Evolutionary conservation across 1,284 basidiomycete species (phyloP).

Genomic region (Stygiomarasmius scandens): DNA sequence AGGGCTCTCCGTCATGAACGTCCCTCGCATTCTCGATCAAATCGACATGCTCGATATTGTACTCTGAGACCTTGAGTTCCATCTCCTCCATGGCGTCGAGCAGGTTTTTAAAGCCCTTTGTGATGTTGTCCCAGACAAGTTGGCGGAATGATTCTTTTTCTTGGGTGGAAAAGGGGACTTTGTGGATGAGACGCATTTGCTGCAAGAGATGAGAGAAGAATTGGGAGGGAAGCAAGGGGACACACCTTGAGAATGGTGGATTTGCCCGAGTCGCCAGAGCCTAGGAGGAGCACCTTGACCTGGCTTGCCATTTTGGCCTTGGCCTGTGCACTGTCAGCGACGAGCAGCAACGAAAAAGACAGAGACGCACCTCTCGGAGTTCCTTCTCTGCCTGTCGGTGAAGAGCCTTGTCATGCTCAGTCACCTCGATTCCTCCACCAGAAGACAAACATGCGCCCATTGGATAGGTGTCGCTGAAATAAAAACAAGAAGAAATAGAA

Average conservation of each 20-base stretch:
- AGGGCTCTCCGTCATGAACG: slow-evolving; percentile 79
- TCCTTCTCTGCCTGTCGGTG: slow-evolving; percentile 48
- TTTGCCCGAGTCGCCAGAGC: slow-evolving; percentile 94
- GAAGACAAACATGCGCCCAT: slow-evolving; percentile 84
- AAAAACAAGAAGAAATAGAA: no score
- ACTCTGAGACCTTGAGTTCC: slow-evolving; percentile 69
- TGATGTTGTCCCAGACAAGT: slow-evolving; percentile 90
- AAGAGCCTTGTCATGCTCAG: slow-evolving; percentile 60
- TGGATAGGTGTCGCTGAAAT: no score
- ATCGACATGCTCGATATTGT: slow-evolving; percentile 58
- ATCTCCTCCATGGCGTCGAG: slow-evolving; percentile 91
- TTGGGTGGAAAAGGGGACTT: slow-evolving; percentile 71
- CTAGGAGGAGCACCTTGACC: slow-evolving; percentile 89
- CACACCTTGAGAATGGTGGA: slow-evolving; percentile 86
- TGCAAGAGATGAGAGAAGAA: slow-evolving; percentile 26
- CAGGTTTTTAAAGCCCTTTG: slow-evolving; percentile 80
- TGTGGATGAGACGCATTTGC: slow-evolving; percentile 91
- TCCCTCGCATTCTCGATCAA: slow-evolving; percentile 71
- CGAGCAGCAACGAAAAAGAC: not conserved
- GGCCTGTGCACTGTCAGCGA: slow-evolving; percentile 44
- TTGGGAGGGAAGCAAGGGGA: slow-evolving; percentile 17
- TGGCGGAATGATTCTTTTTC: slow-evolving; percentile 85
- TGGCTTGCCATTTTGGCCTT: slow-evolving; percentile 69
- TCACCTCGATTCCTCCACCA: slow-evolving; percentile 50
- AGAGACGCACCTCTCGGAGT: slow-evolving; percentile 57